Base-by-base conservation (phyloP, 306 rosid species). In the Cercis canadensis region DNA sequence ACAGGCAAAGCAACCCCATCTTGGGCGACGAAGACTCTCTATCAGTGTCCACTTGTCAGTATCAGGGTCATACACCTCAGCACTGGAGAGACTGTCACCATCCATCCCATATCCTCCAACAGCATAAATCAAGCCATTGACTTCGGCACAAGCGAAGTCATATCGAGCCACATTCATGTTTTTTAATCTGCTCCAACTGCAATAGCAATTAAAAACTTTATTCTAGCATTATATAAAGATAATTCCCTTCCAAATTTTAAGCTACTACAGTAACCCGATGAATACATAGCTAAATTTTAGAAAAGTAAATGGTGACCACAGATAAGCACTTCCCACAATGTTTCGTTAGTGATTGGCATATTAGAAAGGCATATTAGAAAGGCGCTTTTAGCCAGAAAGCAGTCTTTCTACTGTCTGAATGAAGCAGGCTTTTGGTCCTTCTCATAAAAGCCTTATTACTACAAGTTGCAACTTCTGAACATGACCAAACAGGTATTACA, bases 1-100 rank as follows among this genome's bases (percentile, higher is more conserved):
- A 70, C 92, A 90, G 2, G 97, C 96, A 73, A 94, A 89, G 74
- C 97, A 94, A 37, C 99, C 99, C 76, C 89, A 89, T 71, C 99
- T 81, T 0, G 99, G 99, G 16, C 99, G 96, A 32, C 96, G 99
- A 29, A 94, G 84, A 74, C 90, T 86, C 82, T 87, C 89, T 0
- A 94, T 89, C 45, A 88, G 56, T 8, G 82, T 80, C 99, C 99
- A 94, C 36, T 82, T 83, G 62, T 81, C 34, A 4, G 84, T 81
- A 31, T 94, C 91, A 0, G 92, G 96, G 52, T 91, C 70, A 47
- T 91, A 94, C 18, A 87, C 86, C 89, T 94, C 99, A 0, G 86
- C 96, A 63, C 96, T 84, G 7, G 96, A 85, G 64, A 94, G 97
- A 72, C 83, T 81, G 56, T 82, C 71, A 0, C 97, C 96, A 0